Evolutionary conservation across 257 asterid genomes (phyloP).

Genomic region (Knoxia roxburghii): DNA sequence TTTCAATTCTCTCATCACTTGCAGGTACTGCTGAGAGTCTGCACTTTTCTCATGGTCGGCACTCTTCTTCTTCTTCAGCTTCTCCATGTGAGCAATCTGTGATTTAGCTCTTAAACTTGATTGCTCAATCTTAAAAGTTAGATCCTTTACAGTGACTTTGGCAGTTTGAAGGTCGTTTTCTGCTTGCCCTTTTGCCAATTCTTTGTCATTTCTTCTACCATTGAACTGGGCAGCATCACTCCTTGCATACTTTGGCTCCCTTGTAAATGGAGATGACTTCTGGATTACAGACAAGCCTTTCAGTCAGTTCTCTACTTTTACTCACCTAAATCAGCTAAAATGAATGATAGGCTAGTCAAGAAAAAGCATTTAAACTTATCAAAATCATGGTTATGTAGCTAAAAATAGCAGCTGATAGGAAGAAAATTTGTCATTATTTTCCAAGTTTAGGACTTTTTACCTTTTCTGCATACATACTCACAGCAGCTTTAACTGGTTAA

Average conservation of each 20-base stretch:
- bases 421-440: no score
- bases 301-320: not conserved
- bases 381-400: no score
- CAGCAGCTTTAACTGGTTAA: constrained; percentile 46
- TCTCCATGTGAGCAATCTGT: constrained; percentile 36
- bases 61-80: constrained; percentile 31
- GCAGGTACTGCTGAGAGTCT: constrained; percentile 24
- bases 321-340: not conserved
- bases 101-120: constrained; percentile 40
- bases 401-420: no score
- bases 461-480: constrained; percentile 40
- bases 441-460: constrained; percentile 26
- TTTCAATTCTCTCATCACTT: constrained; percentile 54
- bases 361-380: not conserved
- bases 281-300: not conserved
- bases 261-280: constrained; percentile 29
- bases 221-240: constrained; percentile 28
- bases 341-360: no score
- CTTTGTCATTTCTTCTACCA: constrained; percentile 35
- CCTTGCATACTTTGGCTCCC: constrained; percentile 52
- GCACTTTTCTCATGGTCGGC: constrained; percentile 19
- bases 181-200: constrained; percentile 34
- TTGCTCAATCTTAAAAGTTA: constrained; percentile 42
- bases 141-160: constrained; percentile 37
- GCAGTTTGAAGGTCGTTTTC: constrained; percentile 51